Evolutionary conservation across 768 basidiomycete genomes (phyloP).

Genomic region (Phlebiopsis gigantea): DNA sequence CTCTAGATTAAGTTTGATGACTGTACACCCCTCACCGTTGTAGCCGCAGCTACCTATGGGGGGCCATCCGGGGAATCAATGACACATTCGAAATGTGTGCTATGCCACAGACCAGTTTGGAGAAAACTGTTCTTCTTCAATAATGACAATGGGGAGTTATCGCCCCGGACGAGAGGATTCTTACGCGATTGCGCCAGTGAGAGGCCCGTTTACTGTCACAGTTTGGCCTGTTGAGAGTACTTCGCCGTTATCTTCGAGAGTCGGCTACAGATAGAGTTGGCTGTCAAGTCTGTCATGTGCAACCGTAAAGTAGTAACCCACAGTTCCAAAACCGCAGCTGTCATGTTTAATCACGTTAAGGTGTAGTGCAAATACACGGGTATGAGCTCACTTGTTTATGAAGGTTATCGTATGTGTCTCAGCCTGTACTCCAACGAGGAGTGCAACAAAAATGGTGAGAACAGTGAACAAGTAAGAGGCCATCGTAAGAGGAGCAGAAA

Average conservation of each 20-base stretch:
- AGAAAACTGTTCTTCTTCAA: too few species aligned
- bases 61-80: background rate
- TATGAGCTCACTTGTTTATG: background rate
- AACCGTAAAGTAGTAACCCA: too few species aligned
- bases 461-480: background rate
- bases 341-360: background rate
- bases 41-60: background rate
- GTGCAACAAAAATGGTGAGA: background rate
- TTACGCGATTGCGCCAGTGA: background rate
- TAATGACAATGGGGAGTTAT: too few species aligned
- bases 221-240: background rate
- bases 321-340: background rate
- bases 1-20: background rate
- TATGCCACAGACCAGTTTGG: too few species aligned
- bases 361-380: background rate
- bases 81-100: background rate
- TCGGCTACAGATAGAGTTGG: background rate
- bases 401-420: background rate
- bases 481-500: too few species aligned
- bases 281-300: too few species aligned
- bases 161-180: too few species aligned
- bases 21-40: background rate
- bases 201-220: background rate
- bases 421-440: background rate
- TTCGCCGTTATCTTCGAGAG: background rate